A percentile compares a stretch with the other conserved stretches of the same genome.
These are phyloP conservation scores for Tricholoma sp. DNA, from an alignment of 768 basidiomycete species.

Conservation along the genomic window DNA sequence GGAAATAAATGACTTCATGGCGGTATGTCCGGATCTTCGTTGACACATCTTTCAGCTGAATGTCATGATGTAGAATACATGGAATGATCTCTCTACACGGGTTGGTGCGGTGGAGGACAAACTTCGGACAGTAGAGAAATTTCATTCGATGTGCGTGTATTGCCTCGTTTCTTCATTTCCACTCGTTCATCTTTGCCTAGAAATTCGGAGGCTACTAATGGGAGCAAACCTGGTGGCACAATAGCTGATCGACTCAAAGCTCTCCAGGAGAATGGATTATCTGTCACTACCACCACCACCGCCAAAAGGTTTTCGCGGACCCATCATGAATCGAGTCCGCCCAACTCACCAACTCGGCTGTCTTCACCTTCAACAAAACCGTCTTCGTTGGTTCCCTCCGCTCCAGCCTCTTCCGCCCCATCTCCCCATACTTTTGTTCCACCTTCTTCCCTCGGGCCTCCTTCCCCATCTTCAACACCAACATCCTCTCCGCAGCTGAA, in stretches of 20 bases:
- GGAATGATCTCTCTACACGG: slow-evolving; percentile 32
- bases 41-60: background rate
- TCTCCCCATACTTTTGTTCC: slow-evolving; percentile 67
- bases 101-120: slow-evolving; percentile 40
- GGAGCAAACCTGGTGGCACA: slow-evolving; percentile 49
- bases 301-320: slow-evolving; percentile 59
- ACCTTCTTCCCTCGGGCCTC: slow-evolving; percentile 67
- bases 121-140: slow-evolving; percentile 38
- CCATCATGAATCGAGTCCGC: slow-evolving; percentile 35
- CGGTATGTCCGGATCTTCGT: slow-evolving; percentile 39
- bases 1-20: slow-evolving; percentile 61
- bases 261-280: slow-evolving; percentile 67
- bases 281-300: slow-evolving; percentile 35
- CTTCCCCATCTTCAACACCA: slow-evolving; percentile 68
- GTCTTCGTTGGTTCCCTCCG: slow-evolving; percentile 23
- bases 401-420: slow-evolving; percentile 29
- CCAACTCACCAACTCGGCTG: slow-evolving; percentile 34
- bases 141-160: slow-evolving; percentile 26
- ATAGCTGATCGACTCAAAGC: slow-evolving; percentile 82
- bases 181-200: slow-evolving; percentile 11
- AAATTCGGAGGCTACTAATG: slow-evolving; percentile 22
- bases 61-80: slow-evolving; percentile 23
- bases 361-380: slow-evolving; percentile 24
- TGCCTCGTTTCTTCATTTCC: background rate
- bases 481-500: slow-evolving; percentile 54